Base-by-base conservation (phyloP, 2,329 filamentous ascomycete species). In the Thelonectria blattea region DNA sequence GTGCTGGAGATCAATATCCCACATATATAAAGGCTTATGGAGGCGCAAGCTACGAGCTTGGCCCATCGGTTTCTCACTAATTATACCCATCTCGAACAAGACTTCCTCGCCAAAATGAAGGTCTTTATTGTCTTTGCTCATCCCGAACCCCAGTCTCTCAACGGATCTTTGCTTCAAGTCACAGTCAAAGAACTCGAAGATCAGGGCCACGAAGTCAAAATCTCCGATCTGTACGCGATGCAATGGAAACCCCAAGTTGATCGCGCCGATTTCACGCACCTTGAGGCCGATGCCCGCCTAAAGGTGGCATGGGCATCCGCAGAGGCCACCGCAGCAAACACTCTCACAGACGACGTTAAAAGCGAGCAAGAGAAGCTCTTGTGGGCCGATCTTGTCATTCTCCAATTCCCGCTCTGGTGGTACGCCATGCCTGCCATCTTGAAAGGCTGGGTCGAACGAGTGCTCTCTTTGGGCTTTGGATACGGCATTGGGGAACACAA, bases 41-140 rank as follows among this genome's bases (percentile, higher is more conserved):
- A 24, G 22, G 27, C 27, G 27, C 22, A 30, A 10, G 5, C 8
- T 10, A 7, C 27, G 4, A 30, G 27, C 5, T 30, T 30, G 9
- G 8, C 27, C 8, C 2, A 30, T 30, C 2, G 27, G 5, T 30
- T 10, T 10, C 9, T 10, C 5, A 30, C 6, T 37, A 11, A 3
- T n/a, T n/a, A n/a, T 14, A 37, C 34, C 7, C 15, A 37, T 37
- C 3, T 37, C 34, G 6, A 37, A 5, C 10, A 5, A 15, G 11
- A 17, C 41, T 17, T 17, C 75, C 71, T 39, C 22, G 79, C 77
- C 8, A 80, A 69, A 48, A 81, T 79, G 60, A 76, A 39, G 34
- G 52, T 62, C 39, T 51, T 65, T 11, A 43, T 65, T 5, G 46
- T 62, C 11, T 52, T 65, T 18, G 62, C 63, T 34, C 63, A 65